A percentile compares a stretch with the other conserved stretches of the same genome.
These are phyloP conservation scores for Chenopodium suecicum DNA, from an alignment of 148 eudicot species.

Conservation along the genomic window DNA sequence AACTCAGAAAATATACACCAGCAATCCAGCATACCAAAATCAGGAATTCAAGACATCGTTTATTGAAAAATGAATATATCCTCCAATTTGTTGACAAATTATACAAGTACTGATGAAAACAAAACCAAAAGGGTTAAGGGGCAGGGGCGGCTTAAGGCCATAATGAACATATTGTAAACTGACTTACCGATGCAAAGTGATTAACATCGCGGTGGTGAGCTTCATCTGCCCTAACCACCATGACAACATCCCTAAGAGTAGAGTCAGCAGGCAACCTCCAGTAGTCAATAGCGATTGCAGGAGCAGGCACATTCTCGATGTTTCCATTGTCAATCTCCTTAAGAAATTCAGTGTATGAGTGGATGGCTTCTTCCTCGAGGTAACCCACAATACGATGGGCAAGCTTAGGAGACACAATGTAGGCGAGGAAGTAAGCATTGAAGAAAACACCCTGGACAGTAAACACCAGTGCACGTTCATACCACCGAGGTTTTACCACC, in stretches of 20 bases:
- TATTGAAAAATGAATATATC: too few species aligned
- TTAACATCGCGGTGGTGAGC: constrained; percentile 95
- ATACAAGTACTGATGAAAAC: neutral
- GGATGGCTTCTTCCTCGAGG: constrained; percentile 86
- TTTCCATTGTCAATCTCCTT: constrained; percentile 73
- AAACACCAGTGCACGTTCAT: constrained; percentile 72
- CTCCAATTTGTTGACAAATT: too few species aligned
- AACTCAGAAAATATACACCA: neutral
- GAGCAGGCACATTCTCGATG: constrained; percentile 73
- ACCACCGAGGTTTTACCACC: constrained; percentile 72
- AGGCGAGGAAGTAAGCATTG: constrained; percentile 78
- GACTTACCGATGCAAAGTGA: constrained; percentile 80
- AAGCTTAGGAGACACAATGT: constrained; percentile 65
- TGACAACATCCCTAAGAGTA: constrained; percentile 75
- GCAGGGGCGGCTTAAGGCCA: neutral
- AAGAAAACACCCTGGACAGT: constrained; percentile 86
- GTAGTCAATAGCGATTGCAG: constrained; percentile 84
- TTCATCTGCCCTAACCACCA: constrained; percentile 88
- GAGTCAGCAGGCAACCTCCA: constrained; percentile 66
- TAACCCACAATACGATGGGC: constrained; percentile 84
- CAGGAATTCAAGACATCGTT: too few species aligned
- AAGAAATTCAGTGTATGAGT: constrained; percentile 82
- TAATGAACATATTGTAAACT: neutral
- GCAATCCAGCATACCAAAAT: too few species aligned
- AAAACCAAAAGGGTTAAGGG: neutral